Conservation (phyloP, 148 eudicot species). For the Talinum fruticosum region DNA sequence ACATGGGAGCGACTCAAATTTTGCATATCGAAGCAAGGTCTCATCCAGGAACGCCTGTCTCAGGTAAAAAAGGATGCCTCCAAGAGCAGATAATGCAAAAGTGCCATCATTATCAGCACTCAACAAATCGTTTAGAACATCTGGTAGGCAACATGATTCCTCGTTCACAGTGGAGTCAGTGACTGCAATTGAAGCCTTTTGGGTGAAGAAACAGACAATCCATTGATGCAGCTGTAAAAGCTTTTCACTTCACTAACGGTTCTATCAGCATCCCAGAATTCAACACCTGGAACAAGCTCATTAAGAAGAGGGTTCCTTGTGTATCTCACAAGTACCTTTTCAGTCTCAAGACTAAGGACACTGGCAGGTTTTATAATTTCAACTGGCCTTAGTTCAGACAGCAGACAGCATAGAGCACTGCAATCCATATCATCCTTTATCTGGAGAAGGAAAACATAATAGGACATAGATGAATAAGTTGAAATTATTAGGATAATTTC, state of each 20-base stretch:
- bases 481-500: neutral
- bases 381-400: conserved; percentile 88
- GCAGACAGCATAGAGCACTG: conserved; percentile 70
- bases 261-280: conserved; percentile 92
- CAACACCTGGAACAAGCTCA: conserved; percentile 69
- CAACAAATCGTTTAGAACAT: conserved; percentile 50
- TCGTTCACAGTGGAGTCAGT: conserved; percentile 25
- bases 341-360: conserved; percentile 73
- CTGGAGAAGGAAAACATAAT: conserved; percentile 49
- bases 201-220: conserved; percentile 29
- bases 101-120: conserved; percentile 48
- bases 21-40: conserved; percentile 82
- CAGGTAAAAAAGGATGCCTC: conserved; percentile 83
- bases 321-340: conserved; percentile 67
- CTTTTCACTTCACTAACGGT: conserved; percentile 60
- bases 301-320: conserved; percentile 83
- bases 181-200: conserved; percentile 19
- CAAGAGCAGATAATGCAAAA: conserved; percentile 90
- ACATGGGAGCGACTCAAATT: conserved; percentile 80
- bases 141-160: conserved; percentile 51
- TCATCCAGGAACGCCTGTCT: conserved; percentile 90
- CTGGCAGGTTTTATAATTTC: conserved; percentile 89
- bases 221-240: conserved; percentile 44
- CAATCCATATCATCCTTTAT: conserved; percentile 85
- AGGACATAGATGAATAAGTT: neutral